A percentile compares a stretch with the other conserved stretches of the same genome.
Conservation (phyloP, 345 rosid species). For the Dipteronia dyeriana region DNA sequence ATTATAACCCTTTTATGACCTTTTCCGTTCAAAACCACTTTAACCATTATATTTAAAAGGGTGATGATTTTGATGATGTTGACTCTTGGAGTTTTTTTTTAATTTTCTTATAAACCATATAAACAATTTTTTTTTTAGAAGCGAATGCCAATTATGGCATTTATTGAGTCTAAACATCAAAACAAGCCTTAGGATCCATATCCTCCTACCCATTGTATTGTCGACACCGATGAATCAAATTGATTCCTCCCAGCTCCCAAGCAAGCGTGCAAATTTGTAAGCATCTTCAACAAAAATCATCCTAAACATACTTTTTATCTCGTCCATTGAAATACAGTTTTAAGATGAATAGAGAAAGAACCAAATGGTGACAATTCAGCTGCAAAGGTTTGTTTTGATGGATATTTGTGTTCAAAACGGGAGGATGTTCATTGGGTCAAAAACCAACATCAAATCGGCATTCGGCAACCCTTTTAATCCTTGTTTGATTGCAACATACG, state of each 20-base stretch:
- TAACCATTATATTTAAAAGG: too few relatives aligned
- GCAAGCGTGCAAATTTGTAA: too few relatives aligned
- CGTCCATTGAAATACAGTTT: conserved; percentile 25
- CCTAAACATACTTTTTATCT: not conserved
- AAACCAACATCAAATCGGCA: conserved; percentile 45
- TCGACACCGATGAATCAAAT: conserved; percentile 41
- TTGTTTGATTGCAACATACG: too few relatives aligned
- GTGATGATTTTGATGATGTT: too few relatives aligned
- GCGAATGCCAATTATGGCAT: conserved; percentile 38
- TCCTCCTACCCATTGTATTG: conserved; percentile 39
- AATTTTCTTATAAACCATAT: too few relatives aligned
- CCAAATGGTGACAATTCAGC: conserved; percentile 39
- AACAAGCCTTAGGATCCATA: conserved; percentile 44
- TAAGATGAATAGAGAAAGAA: conserved; percentile 51
- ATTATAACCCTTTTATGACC: too few relatives aligned
- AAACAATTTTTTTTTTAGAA: conserved; percentile 46
- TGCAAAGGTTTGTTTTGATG: conserved; percentile 56
- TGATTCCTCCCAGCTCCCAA: conserved; percentile 26
- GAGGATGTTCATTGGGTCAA: conserved; percentile 49
- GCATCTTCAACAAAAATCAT: too few relatives aligned
- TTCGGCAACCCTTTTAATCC: conserved; percentile 21
- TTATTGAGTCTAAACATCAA: conserved; percentile 43
- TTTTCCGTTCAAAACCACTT: too few relatives aligned
- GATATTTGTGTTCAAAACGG: conserved; percentile 51
- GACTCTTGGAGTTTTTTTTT: too few relatives aligned